Evolutionary conservation across 352 stramenopile genomes (phyloP).

Genomic region (Phytophthora meadii): DNA sequence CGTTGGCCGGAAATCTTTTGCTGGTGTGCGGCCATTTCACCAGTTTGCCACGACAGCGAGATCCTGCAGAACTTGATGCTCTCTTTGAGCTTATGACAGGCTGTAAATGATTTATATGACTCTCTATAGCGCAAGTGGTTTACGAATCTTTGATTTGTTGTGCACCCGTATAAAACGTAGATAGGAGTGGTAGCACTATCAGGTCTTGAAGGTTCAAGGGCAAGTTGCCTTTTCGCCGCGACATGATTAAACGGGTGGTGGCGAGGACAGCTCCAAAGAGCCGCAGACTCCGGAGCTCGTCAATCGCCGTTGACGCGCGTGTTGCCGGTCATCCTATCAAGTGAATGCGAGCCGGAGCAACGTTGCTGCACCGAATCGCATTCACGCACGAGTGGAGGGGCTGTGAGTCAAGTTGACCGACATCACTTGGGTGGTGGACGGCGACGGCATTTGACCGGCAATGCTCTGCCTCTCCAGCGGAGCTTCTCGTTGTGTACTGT

Average conservation of each 20-base stretch:
- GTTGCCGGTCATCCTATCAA: conserved; percentile 8
- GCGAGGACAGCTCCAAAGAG: conserved; percentile 24
- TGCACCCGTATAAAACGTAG: not conserved
- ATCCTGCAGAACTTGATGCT: not conserved
- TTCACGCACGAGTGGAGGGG: conserved; percentile 21
- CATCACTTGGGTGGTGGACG: conserved; percentile 7
- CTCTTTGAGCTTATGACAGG: conserved; percentile 9
- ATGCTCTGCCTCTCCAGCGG: not conserved
- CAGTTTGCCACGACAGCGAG: conserved; percentile 9
- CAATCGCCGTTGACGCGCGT: conserved; percentile 16
- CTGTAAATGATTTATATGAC: not conserved
- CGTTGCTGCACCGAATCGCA: conserved; percentile 5
- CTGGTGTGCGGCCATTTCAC: conserved; percentile 28
- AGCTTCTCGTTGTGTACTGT: conserved; percentile 8
- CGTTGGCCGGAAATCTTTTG: conserved; percentile 35
- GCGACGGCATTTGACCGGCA: not conserved
- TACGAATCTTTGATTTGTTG: conserved; percentile 7
- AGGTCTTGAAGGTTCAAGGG: conserved; percentile 15
- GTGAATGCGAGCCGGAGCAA: conserved; percentile 20
- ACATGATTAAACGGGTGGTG: conserved; percentile 32
- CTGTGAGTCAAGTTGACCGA: too few species aligned
- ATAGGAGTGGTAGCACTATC: not conserved
- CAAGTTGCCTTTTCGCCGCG: conserved; percentile 23
- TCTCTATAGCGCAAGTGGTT: not conserved
- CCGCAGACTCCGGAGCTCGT: conserved; percentile 10